A percentile compares a stretch with the other conserved stretches of the same genome.
Conservation (phyloP, 2,329 filamentous ascomycete genomes). For the Corinectria fuckeliana region DNA sequence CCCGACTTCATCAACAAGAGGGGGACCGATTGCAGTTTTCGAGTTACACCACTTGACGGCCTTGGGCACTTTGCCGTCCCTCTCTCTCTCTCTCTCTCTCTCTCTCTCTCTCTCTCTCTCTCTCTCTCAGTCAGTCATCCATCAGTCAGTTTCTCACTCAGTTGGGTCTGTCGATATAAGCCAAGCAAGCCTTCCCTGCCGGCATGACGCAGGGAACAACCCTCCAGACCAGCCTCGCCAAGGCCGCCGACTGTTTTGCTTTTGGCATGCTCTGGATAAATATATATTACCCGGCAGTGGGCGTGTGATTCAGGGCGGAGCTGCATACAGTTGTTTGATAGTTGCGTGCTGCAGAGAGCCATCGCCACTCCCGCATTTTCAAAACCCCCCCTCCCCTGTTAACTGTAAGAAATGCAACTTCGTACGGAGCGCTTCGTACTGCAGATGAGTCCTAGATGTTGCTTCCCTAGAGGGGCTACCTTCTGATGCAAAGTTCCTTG, state of each 20-base stretch:
- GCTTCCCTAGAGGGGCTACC: neutral
- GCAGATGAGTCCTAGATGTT: neutral
- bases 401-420: too few relatives aligned
- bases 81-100: neutral
- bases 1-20: neutral
- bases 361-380: neutral
- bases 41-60: neutral
- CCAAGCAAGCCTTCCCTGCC: neutral
- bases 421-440: too few relatives aligned
- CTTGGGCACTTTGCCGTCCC: neutral
- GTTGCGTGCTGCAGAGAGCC: neutral
- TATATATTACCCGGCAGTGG: too few relatives aligned
- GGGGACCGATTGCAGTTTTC: neutral
- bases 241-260: neutral
- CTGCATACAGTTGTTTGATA: neutral
- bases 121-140: too few relatives aligned
- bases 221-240: neutral
- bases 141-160: too few relatives aligned
- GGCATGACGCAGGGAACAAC: constrained; percentile 16
- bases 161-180: neutral
- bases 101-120: too few relatives aligned
- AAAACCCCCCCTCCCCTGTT: too few relatives aligned
- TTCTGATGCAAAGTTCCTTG: neutral
- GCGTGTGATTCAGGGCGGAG: neutral
- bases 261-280: too few relatives aligned